Percentiles rank a stretch among this genome's conserved stretches.
phyloP scores from a whole-genome alignment of 331 rosid genomes.

The Malus hybrid region DNA sequence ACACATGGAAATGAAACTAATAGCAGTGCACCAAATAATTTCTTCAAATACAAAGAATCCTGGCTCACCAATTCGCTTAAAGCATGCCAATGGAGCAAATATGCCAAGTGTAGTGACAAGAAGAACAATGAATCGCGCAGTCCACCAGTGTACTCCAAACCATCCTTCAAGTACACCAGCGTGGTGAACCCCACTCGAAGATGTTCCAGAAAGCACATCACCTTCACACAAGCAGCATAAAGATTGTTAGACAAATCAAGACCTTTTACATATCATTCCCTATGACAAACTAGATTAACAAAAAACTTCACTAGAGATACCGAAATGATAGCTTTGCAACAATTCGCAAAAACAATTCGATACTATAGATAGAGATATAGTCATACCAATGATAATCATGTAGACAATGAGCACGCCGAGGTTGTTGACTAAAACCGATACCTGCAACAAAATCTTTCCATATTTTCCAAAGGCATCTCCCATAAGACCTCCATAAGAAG shows the following conservation, averaged over 20 bases:
- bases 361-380: not conserved
- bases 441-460: constrained; percentile 58
- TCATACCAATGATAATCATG: constrained; percentile 87
- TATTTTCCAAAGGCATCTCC: constrained; percentile 67
- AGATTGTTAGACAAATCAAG: constrained; percentile 17
- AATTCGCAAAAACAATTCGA: not conserved
- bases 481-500: constrained; percentile 77
- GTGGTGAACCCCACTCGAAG: constrained; percentile 67
- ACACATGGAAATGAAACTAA: not conserved
- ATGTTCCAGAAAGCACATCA: constrained; percentile 93
- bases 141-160: constrained; percentile 97
- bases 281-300: not conserved
- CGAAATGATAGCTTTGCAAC: not conserved
- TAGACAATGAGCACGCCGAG: constrained; percentile 60
- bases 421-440: constrained; percentile 54
- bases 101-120: constrained; percentile 50
- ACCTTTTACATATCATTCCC: not conserved
- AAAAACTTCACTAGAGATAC: not conserved
- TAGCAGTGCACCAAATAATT: not conserved
- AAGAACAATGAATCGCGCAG: constrained; percentile 61
- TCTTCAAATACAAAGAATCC: not conserved
- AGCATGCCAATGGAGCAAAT: constrained; percentile 73
- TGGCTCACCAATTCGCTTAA: constrained; percentile 74
- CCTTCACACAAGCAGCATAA: constrained; percentile 44
- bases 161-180: constrained; percentile 85